Conservation (phyloP, 768 basidiomycete genomes). For the Cubamyces sp. region DNA sequence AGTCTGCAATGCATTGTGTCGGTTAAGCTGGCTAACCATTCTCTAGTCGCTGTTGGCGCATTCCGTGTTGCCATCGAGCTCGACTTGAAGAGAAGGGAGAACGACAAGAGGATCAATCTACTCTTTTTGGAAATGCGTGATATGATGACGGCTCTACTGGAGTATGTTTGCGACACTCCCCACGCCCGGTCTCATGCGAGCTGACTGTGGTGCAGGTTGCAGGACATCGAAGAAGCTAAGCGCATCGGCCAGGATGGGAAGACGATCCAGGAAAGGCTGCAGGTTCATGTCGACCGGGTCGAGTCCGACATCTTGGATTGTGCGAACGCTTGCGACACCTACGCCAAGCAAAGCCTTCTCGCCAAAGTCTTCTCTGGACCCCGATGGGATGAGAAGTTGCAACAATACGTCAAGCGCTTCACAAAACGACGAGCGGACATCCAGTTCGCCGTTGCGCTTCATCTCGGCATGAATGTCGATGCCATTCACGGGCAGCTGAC, state of each 20-base stretch:
- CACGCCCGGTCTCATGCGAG: background rate
- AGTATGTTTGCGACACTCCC: slow-evolving; percentile 36
- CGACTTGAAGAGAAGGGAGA: slow-evolving; percentile 53
- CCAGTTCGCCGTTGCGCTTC: slow-evolving; percentile 35
- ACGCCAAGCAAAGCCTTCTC: slow-evolving; percentile 36
- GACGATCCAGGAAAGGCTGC: slow-evolving; percentile 40
- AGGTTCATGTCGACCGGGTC: slow-evolving; percentile 32
- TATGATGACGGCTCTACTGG: slow-evolving; percentile 51
- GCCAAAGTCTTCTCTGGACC: slow-evolving; percentile 34
- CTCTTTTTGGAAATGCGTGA: slow-evolving; percentile 56
- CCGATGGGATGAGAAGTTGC: slow-evolving; percentile 35
- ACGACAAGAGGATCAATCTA: slow-evolving; percentile 51
- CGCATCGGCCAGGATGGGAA: slow-evolving; percentile 38
- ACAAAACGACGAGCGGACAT: slow-evolving; percentile 33
- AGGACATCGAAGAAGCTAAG: slow-evolving; percentile 36
- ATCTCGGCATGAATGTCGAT: slow-evolving; percentile 34
- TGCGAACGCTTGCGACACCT: slow-evolving; percentile 39
- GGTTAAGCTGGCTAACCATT: background rate
- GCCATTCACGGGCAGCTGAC: slow-evolving; percentile 25
- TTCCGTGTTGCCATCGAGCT: slow-evolving; percentile 55
- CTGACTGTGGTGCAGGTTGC: slow-evolving; percentile 32
- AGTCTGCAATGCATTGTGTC: background rate
- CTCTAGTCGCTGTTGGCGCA: slow-evolving; percentile 50
- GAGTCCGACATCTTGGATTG: slow-evolving; percentile 39
- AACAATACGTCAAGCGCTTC: slow-evolving; percentile 33